These are phyloP conservation scores for Apophysomyces trapeziformis DNA, from an alignment of 371 early-diverging fungal genomes.

Conservation along the genomic window DNA sequence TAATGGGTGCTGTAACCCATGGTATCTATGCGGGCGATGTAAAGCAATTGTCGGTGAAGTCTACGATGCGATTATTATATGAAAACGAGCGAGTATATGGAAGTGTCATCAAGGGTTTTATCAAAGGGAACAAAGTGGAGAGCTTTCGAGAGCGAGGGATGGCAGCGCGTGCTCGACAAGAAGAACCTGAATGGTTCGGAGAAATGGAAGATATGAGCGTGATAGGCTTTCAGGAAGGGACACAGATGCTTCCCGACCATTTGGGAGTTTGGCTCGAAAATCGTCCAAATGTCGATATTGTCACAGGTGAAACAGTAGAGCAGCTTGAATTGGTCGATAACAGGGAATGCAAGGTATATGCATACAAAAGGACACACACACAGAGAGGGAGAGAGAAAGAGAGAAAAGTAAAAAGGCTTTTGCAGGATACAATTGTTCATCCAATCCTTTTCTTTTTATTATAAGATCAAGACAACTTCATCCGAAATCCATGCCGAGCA, in stretches of 20 bases:
- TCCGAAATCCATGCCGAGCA: conserved; percentile 46
- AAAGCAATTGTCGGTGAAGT: conserved; percentile 72
- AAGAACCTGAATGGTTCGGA: conserved; percentile 61
- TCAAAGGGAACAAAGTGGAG: conserved; percentile 38
- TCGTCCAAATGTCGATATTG: conserved; percentile 59
- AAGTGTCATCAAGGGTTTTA: conserved; percentile 56
- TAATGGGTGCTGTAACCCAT: conserved; percentile 88
- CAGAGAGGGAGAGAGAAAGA: too few relatives aligned
- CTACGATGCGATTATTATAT: conserved; percentile 71
- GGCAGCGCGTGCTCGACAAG: conserved; percentile 39
- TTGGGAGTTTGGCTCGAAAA: conserved; percentile 53
- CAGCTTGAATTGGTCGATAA: conserved; percentile 32
- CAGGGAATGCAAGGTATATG: conserved; percentile 39
- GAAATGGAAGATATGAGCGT: conserved; percentile 70
- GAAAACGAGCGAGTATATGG: conserved; percentile 72
- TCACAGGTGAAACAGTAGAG: conserved; percentile 42
- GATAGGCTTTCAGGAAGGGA: conserved; percentile 80
- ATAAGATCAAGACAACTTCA: conserved; percentile 39
- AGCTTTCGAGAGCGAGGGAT: conserved; percentile 44
- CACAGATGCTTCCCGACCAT: conserved; percentile 70
- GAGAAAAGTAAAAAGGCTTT: not conserved
- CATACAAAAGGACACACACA: too few relatives aligned
- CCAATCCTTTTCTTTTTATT: conserved; percentile 1
- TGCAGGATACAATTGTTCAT: not conserved
- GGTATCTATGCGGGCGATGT: conserved; percentile 95